Conservation (phyloP, 176 grass and related monocot genomes). For the Olyra latifolia region DNA sequence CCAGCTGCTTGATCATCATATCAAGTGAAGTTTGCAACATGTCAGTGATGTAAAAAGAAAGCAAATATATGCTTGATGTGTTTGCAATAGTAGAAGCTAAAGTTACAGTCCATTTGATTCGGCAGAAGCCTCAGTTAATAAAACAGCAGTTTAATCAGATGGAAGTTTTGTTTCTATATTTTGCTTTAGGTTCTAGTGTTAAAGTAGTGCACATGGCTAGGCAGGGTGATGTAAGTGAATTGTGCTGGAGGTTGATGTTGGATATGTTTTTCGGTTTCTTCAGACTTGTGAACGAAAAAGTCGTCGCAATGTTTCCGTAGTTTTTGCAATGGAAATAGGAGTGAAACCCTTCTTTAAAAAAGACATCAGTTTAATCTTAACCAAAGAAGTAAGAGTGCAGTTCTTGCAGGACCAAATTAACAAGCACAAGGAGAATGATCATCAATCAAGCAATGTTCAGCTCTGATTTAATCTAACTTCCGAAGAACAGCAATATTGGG, state of each 20-base stretch:
- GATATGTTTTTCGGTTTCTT: no score
- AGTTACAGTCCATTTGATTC: neutral
- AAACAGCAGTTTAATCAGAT: neutral
- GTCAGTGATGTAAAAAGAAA: neutral
- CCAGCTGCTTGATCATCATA: slow-evolving; percentile 42
- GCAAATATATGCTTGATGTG: neutral
- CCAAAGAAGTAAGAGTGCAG: no score
- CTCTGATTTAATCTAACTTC: neutral
- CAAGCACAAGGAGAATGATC: neutral
- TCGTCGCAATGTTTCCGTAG: no score
- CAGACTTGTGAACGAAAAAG: no score
- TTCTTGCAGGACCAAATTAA: neutral
- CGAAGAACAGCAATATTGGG: neutral
- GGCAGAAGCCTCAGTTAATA: neutral
- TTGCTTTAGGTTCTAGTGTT: no score
- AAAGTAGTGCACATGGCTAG: no score
- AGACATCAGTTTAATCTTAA: no score
- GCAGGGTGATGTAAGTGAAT: no score
- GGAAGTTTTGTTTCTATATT: no score
- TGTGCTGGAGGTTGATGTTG: no score
- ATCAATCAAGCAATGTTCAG: neutral
- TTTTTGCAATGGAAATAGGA: no score
- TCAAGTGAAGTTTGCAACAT: neutral
- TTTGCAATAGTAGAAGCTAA: neutral
- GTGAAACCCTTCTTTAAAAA: no score